Evolutionary conservation across 208 protist species (phyloP), one percentile per base, ranked within the genome.

Genomic region (Herpetomonas samuelpessoai): DNA sequence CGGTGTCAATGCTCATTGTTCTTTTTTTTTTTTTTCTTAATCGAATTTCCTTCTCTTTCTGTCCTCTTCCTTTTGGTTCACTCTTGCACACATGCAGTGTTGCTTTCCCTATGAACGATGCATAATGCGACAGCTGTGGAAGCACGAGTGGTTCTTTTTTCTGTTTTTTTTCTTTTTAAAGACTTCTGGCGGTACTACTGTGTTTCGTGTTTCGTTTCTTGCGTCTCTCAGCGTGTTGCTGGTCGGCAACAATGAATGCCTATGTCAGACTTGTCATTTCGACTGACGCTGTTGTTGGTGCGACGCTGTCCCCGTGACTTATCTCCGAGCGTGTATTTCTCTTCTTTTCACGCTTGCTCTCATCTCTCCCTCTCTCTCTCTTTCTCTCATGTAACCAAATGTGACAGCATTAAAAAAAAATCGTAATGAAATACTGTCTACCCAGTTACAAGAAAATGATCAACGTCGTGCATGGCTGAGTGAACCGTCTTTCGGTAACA

Each of bases 161-260:
- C 41, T 19, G 49, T 67, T 22, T 67, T 48, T 67, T 51, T 45
- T 18, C 26, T 55, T 48, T 62, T 68, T 62, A 2, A 41, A 41
- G 7, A 16, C 35, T 41, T 7, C 16, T 16, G 35, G 10, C 7
- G 35, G 10, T 41, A 41, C 16, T 54, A 35, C 35, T 35, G 35
- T 65, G 57, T 47, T 25, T 63, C 31, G n/a, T 48, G 0, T 50
- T 29, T 31, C 55, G 39, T 39, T 56, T 4, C 27, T 19, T 61
- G 16, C 56, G 24, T 10, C 12, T 66, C 47, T 26, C 46, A n/a
- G 9, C 57, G n/a, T 59, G 21, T 9, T 41, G 35, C 7, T 41
- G 10, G 7, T 41, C 16, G 7, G n/a, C n/a, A n/a, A n/a, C n/a
- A n/a, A n/a, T n/a, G n/a, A n/a, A n/a, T 49, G 57, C 24, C 35